Conservation (phyloP, 768 basidiomycete species). For the Pleurotus cornucopiae region DNA sequence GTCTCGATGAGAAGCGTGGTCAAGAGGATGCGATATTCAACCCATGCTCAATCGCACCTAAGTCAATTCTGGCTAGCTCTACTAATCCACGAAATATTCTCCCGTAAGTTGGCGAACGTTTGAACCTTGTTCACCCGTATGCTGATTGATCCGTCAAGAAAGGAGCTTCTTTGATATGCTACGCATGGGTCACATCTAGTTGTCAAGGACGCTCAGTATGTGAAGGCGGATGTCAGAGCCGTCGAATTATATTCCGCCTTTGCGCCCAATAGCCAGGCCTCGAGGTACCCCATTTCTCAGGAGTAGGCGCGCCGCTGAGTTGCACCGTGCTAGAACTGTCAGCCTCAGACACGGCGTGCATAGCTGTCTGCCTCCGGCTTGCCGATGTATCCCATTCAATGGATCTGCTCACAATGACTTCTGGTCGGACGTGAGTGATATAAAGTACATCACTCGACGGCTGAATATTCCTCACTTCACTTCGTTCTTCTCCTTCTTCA, state of each 20-base stretch:
- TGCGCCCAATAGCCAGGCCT: background rate
- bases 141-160: slow-evolving; percentile 4
- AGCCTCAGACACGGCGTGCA: background rate
- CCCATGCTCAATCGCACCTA: background rate
- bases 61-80: background rate
- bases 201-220: slow-evolving; percentile 1
- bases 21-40: background rate
- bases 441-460: background rate
- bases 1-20: no score
- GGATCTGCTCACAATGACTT: background rate
- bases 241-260: background rate
- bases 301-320: background rate
- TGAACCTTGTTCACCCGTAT: background rate
- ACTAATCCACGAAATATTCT: background rate
- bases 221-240: background rate
- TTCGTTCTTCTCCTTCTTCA: slow-evolving; percentile 1
- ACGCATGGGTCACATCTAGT: background rate
- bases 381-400: background rate
- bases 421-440: background rate
- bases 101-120: background rate
- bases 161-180: slow-evolving; percentile 4
- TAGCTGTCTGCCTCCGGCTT: background rate
- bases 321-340: background rate
- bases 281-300: background rate
- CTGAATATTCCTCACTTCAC: slow-evolving; percentile 5